A percentile compares a stretch with the other conserved stretches of the same genome.
Evolutionary conservation across 345 rosid species (phyloP).

Genomic region (Eucalyptus pauciflora): DNA sequence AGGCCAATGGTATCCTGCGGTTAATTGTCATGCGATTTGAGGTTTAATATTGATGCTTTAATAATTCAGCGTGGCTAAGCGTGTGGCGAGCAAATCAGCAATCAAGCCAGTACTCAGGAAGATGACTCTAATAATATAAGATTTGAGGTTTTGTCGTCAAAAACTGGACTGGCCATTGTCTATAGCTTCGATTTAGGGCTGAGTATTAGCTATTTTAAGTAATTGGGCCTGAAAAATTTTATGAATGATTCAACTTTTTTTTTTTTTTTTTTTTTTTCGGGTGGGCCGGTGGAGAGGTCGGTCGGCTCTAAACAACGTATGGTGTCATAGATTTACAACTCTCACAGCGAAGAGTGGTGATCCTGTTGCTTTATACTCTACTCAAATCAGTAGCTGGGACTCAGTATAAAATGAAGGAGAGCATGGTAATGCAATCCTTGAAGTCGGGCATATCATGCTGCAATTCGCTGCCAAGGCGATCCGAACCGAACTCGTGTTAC

Average conservation of each 20-base stretch:
- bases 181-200: too few relatives aligned
- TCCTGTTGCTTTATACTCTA: background rate
- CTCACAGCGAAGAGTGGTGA: background rate
- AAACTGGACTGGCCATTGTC: too few relatives aligned
- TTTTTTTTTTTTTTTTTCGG: accelerated
- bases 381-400: background rate
- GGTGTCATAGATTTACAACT: background rate
- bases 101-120: too few relatives aligned
- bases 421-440: background rate
- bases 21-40: too few relatives aligned
- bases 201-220: too few relatives aligned
- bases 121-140: too few relatives aligned
- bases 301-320: background rate
- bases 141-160: too few relatives aligned
- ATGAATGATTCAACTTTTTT: background rate
- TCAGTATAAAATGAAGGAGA: background rate
- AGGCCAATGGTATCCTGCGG: too few relatives aligned
- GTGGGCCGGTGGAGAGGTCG: background rate
- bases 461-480: background rate
- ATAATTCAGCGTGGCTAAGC: too few relatives aligned
- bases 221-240: background rate
- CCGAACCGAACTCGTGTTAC: background rate
- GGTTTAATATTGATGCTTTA: too few relatives aligned
- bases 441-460: background rate
- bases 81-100: too few relatives aligned